phyloP scores from a whole-genome alignment of 768 basidiomycete species.

The Crucibulum laeve region DNA sequence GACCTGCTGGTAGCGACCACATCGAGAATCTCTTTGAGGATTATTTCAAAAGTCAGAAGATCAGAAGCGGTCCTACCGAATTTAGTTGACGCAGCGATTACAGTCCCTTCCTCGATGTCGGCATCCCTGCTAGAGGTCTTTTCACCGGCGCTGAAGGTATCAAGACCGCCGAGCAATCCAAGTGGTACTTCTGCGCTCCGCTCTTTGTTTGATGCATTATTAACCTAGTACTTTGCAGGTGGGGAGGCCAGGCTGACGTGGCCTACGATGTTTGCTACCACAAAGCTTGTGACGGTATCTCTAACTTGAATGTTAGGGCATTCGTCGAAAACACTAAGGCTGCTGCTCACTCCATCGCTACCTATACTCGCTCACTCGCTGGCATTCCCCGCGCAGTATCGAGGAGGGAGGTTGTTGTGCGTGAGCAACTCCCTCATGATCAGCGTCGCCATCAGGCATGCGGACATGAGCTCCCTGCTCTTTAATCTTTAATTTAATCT shows the following conservation, averaged over 20 bases:
- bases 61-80: constrained; percentile 16
- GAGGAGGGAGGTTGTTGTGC: constrained; percentile 4
- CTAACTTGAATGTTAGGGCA: constrained; percentile 18
- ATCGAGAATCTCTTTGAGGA: constrained; percentile 25
- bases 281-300: constrained; percentile 20
- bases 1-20: constrained; percentile 23
- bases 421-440: constrained; percentile 9
- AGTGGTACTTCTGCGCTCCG: constrained; percentile 11
- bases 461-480: constrained; percentile 9
- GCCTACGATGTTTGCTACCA: constrained; percentile 26
- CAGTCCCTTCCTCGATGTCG: constrained; percentile 24
- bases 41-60: constrained; percentile 14
- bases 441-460: constrained; percentile 13
- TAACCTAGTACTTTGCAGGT: constrained; percentile 12
- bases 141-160: constrained; percentile 24
- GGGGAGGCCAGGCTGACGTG: constrained; percentile 23
- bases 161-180: constrained; percentile 20
- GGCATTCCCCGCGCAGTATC: constrained; percentile 13
- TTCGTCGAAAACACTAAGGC: constrained; percentile 20
- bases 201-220: background rate
- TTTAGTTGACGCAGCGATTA: constrained; percentile 26
- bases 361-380: constrained; percentile 17
- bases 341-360: constrained; percentile 19
- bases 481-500: background rate
- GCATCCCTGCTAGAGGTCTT: constrained; percentile 26